Evolutionary conservation across 1,284 basidiomycete genomes (phyloP).

Genomic region (Gomphus sp.): DNA sequence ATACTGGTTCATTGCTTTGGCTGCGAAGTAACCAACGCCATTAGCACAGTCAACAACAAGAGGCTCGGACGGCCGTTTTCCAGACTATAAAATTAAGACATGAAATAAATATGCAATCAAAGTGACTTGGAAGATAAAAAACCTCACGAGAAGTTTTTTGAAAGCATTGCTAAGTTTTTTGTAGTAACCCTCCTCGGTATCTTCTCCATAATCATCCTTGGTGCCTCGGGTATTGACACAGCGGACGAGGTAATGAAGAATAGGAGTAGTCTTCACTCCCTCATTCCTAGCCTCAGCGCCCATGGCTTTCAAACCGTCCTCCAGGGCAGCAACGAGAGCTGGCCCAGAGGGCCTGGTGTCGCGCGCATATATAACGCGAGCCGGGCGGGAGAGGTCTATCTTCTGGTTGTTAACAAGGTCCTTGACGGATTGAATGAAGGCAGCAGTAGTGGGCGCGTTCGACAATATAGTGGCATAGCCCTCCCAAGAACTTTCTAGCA

Average conservation of each 20-base stretch:
- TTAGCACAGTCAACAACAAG: constrained; percentile 95
- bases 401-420: constrained; percentile 56
- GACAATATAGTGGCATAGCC: constrained; percentile 81
- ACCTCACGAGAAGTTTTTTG: constrained; percentile 74
- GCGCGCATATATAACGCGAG: constrained; percentile 82
- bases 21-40: constrained; percentile 82
- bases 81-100: constrained; percentile 32
- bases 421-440: constrained; percentile 62
- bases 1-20: constrained; percentile 46
- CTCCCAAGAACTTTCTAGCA: constrained; percentile 98
- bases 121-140: constrained; percentile 12
- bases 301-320: constrained; percentile 75
- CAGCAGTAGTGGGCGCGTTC: constrained; percentile 71
- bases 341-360: constrained; percentile 91
- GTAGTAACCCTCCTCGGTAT: constrained; percentile 83
- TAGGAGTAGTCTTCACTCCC: constrained; percentile 89
- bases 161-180: constrained; percentile 82
- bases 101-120: constrained; percentile 11
- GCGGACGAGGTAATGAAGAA: constrained; percentile 92
- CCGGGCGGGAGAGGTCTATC: constrained; percentile 74
- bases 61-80: constrained; percentile 48
- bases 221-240: constrained; percentile 81
- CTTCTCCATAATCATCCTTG: constrained; percentile 72
- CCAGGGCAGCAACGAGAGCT: constrained; percentile 74
- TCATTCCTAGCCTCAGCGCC: constrained; percentile 57